phyloP scores from a whole-genome alignment of 441 rosid species.

The Bruguiera hainesii region DNA sequence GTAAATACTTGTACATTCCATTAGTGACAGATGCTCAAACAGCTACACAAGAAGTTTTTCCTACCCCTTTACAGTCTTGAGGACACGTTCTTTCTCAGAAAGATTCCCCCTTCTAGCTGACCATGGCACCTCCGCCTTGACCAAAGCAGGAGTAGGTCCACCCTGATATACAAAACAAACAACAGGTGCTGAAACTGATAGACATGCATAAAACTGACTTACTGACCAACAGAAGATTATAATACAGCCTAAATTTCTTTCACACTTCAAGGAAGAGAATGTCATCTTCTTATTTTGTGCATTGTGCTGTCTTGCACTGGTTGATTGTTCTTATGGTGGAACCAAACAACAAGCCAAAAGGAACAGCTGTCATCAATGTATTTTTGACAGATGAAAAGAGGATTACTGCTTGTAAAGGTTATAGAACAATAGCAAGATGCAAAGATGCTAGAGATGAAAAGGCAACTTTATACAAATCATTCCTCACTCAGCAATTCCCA shows the following conservation, averaged over 20 bases:
- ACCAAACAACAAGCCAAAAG: too few relatives aligned
- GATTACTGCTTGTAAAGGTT: too few relatives aligned
- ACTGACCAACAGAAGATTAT: not conserved
- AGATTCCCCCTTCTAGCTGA: slow-evolving; percentile 71
- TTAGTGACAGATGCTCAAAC: not conserved
- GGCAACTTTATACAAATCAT: too few relatives aligned
- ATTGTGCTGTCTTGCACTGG: too few relatives aligned
- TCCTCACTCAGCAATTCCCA: too few relatives aligned
- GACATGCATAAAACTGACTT: not conserved
- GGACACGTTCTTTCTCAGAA: slow-evolving; percentile 77
- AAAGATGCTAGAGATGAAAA: too few relatives aligned
- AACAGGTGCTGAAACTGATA: slow-evolving; percentile 11
- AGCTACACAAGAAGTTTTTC: not conserved
- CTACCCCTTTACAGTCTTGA: slow-evolving; percentile 93
- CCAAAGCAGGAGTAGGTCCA: slow-evolving; percentile 56
- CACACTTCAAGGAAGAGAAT: not conserved
- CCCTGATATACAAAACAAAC: slow-evolving; percentile 42
- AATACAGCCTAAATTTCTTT: not conserved
- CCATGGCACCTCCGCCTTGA: slow-evolving; percentile 96
- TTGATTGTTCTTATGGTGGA: too few relatives aligned
- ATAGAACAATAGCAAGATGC: too few relatives aligned
- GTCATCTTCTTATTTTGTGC: too few relatives aligned
- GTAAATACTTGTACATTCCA: not conserved
- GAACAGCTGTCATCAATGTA: too few relatives aligned
- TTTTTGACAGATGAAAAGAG: too few relatives aligned